phyloP scores from a whole-genome alignment of 257 asterid genomes.

The Scutellaria barbata region DNA sequence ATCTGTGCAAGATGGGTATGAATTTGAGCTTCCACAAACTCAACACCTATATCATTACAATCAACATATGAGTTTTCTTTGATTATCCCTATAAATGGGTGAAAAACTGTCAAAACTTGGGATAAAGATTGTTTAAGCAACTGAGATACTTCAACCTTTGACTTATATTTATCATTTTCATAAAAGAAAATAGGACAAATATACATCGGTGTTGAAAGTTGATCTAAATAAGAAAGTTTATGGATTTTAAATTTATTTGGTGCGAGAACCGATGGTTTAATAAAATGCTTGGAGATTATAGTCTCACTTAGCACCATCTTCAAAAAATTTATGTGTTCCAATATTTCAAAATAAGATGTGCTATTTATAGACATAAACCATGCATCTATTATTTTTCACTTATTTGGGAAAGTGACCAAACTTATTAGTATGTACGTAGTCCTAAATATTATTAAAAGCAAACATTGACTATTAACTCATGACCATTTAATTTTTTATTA shows the following conservation, averaged over 20 bases:
- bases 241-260: neutral
- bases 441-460: too few relatives aligned
- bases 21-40: neutral
- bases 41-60: neutral
- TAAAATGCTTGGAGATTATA: neutral
- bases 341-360: neutral
- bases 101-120: neutral
- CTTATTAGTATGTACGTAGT: too few relatives aligned
- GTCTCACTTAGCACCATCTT: slow-evolving; percentile 1
- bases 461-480: too few relatives aligned
- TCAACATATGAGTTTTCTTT: neutral
- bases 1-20: neutral
- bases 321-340: neutral
- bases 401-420: too few relatives aligned
- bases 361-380: neutral
- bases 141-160: neutral
- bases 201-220: neutral
- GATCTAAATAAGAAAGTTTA: neutral
- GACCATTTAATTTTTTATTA: too few relatives aligned
- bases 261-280: neutral
- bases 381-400: too few relatives aligned
- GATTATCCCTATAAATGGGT: neutral
- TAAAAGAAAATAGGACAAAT: neutral
- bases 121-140: neutral
- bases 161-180: neutral